phyloP scores from a whole-genome alignment of 805 yeast genomes.

The Saturnispora quitensis region DNA sequence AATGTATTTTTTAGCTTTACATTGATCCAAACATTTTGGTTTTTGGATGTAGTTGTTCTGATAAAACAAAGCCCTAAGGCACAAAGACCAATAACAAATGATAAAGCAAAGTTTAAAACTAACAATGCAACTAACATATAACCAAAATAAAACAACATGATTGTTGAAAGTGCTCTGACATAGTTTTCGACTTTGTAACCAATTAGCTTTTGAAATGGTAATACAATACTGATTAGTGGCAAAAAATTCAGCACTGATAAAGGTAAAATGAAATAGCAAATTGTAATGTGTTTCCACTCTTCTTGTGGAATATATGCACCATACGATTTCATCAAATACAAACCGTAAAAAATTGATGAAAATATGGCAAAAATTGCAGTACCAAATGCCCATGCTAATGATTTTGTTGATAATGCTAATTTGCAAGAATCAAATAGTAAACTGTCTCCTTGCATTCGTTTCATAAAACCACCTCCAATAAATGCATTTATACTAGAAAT shows the following conservation, averaged over 20 bases:
- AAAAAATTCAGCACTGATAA: conserved; percentile 7
- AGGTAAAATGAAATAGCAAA: conserved; percentile 14
- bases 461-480: conserved; percentile 31
- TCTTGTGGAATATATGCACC: background rate
- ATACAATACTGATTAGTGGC: conserved; percentile 3
- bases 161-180: conserved; percentile 19
- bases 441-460: conserved; percentile 17
- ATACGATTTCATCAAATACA: conserved; percentile 8
- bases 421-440: background rate
- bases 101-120: conserved; percentile 77
- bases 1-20: conserved; percentile 15
- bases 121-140: conserved; percentile 63
- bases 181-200: conserved; percentile 13
- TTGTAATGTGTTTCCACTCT: conserved; percentile 5
- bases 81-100: conserved; percentile 59
- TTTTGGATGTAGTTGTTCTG: conserved; percentile 24
- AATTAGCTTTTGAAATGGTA: background rate
- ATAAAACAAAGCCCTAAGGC: conserved; percentile 69
- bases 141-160: conserved; percentile 48
- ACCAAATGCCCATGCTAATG: conserved; percentile 24
- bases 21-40: background rate
- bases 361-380: conserved; percentile 23
- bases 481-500: conserved; percentile 54
- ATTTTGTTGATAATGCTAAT: conserved; percentile 17
- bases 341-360: conserved; percentile 20